A percentile compares a stretch with the other conserved stretches of the same genome.
Evolutionary conservation across 2,329 filamentous ascomycete species (phyloP).

Genomic region (Pseudogymnoascus sp.): DNA sequence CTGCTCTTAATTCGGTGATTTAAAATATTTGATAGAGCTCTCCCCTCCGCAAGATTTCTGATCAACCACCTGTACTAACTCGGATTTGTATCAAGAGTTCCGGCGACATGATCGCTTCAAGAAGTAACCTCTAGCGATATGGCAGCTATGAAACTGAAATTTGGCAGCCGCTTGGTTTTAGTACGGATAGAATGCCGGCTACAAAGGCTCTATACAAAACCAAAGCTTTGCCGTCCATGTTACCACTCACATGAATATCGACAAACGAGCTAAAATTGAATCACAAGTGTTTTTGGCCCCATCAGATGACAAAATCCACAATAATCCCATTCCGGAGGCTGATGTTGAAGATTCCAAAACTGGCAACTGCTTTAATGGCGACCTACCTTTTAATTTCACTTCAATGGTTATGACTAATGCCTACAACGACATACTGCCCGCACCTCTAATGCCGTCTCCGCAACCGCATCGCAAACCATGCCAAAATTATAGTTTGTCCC

Average conservation of each 20-base stretch:
- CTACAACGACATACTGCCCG: not conserved
- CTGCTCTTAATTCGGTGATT: not conserved
- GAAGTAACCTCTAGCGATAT: not conserved
- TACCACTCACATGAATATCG: not conserved
- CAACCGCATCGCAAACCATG: not conserved
- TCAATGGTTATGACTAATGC: not conserved
- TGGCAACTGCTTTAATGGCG: not conserved
- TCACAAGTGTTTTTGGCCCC: not conserved
- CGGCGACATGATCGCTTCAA: slow-evolving; percentile 3
- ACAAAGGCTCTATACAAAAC: not conserved
- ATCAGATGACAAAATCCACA: not conserved
- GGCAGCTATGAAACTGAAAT: not conserved
- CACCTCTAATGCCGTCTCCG: not conserved
- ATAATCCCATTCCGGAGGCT: not conserved
- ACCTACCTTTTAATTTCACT: not conserved
- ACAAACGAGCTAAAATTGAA: not conserved
- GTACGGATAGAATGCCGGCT: not conserved
- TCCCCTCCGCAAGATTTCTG: not conserved
- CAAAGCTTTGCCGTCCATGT: not conserved
- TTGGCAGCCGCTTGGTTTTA: not conserved
- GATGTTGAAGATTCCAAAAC: not conserved
- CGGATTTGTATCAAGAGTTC: not conserved
- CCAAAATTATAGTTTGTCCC: slow-evolving; percentile 45
- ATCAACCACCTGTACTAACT: not conserved
- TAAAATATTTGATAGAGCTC: not conserved